phyloP scores from a whole-genome alignment of 2,329 filamentous ascomycete species.

The Cladophialophora chaetospira region DNA sequence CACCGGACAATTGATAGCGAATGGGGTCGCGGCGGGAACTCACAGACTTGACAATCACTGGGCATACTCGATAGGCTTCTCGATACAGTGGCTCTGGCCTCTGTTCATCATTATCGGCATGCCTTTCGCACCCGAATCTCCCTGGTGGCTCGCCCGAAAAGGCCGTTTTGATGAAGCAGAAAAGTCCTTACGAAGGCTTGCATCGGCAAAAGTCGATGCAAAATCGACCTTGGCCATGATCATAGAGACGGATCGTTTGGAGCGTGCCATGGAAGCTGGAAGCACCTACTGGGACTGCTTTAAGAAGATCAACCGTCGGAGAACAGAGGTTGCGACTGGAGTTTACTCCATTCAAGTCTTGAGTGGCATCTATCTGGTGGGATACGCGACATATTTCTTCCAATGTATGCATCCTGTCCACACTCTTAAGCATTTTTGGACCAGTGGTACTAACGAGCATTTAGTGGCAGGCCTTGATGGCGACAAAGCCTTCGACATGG shows the following conservation, averaged over 20 bases:
- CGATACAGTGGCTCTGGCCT: slow-evolving; percentile 48
- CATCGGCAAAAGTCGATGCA: slow-evolving; percentile 43
- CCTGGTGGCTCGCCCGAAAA: slow-evolving; percentile 44
- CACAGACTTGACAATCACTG: slow-evolving; percentile 41
- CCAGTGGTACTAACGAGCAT: background rate
- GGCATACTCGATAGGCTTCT: slow-evolving; percentile 49
- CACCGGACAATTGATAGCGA: slow-evolving; percentile 42
- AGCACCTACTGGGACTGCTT: slow-evolving; percentile 45
- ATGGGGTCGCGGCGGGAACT: slow-evolving; percentile 39
- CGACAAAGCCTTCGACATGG: slow-evolving; percentile 43
- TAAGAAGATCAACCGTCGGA: slow-evolving; percentile 43
- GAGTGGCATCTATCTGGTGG: slow-evolving; percentile 47
- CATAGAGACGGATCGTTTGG: slow-evolving; percentile 45
- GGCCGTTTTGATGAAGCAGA: slow-evolving; percentile 42
- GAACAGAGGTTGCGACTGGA: slow-evolving; percentile 49
- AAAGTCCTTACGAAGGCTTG: slow-evolving; percentile 40
- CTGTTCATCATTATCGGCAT: slow-evolving; percentile 41
- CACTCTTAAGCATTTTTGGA: no score
- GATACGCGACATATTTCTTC: slow-evolving; percentile 54
- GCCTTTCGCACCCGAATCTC: slow-evolving; percentile 43
- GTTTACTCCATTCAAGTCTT: slow-evolving; percentile 50
- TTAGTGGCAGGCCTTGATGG: slow-evolving; percentile 36
- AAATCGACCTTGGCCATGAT: slow-evolving; percentile 45
- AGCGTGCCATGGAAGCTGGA: slow-evolving; percentile 44
- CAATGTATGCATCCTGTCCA: slow-evolving; percentile 36